A percentile compares a stretch with the other conserved stretches of the same genome.
phyloP scores from a whole-genome alignment of 106 monocot species.

The Dioscorea zingiberensis region DNA sequence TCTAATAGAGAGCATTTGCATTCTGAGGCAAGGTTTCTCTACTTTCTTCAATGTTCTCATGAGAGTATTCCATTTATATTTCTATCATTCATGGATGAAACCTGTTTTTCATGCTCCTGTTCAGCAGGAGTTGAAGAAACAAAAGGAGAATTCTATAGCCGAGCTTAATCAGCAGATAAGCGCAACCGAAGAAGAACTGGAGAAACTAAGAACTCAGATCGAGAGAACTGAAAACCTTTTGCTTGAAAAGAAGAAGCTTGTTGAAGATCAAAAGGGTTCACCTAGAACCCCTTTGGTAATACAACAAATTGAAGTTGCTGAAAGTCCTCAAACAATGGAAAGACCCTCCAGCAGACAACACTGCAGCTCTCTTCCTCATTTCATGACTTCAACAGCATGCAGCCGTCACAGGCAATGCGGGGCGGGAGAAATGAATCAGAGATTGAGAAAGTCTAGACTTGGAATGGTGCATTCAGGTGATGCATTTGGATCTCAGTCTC shows the following conservation, averaged over 20 bases:
- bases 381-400: conserved; percentile 73
- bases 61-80: not conserved
- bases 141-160: conserved; percentile 29
- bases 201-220: conserved; percentile 35
- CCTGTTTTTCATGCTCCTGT: conserved; percentile 2
- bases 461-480: conserved; percentile 20
- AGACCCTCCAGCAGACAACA: conserved; percentile 9
- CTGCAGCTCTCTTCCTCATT: conserved; percentile 32
- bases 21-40: conserved; percentile 33
- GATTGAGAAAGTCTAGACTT: conserved; percentile 19
- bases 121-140: conserved; percentile 43
- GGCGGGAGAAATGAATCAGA: conserved; percentile 17
- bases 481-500: conserved; percentile 39
- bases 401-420: conserved; percentile 46
- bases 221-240: conserved; percentile 24
- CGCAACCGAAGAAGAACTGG: conserved; percentile 40
- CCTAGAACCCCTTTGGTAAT: conserved; percentile 61
- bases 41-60: not conserved
- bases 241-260: conserved; percentile 25
- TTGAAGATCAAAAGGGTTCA: conserved; percentile 43
- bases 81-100: not conserved
- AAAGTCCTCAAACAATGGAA: conserved; percentile 17
- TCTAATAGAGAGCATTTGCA: conserved; percentile 35
- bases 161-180: conserved; percentile 43
- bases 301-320: conserved; percentile 18